Base-by-base conservation (phyloP, 2,329 filamentous ascomycete species). In the Daldinia sp. region DNA sequence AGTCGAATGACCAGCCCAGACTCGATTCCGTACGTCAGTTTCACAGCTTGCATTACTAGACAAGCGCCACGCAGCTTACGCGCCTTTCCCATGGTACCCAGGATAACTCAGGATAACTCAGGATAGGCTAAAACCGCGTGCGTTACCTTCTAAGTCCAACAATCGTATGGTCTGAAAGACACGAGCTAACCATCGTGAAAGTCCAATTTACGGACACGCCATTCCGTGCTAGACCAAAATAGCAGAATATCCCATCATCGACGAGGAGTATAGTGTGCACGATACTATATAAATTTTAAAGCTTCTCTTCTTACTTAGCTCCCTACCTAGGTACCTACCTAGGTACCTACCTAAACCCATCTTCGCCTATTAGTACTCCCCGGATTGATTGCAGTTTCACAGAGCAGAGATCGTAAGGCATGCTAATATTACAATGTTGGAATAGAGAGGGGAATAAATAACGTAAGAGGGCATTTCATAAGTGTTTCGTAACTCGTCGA, bases 101-200 rank as follows among this genome's bases (percentile, higher is more conserved):
- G 17, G 25, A 25, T 47, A n/a, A 51, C 48, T 48, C 32, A 53
- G 29, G 11, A 11, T 32, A 45, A 45, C 21, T 45, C 19, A 59
- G 47, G 19, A 47, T 6, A 30, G 17, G 23, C 47, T 43, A 17
- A 29, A 66, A 41, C 29, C 47, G 49, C 35, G n/a, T 45, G 50
- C 27, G 50, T 43, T 50, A 49, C 47, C 30, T 32, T 17, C 37
- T 51, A 32, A n/a, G n/a, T n/a, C n/a, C n/a, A n/a, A n/a, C 55
- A 55, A 54, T 41, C 23, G 17, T 32, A 27, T 58, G 43, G 60
- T 35, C 47, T 64, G 58, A 17, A 21, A 35, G 58, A 59, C 47
- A 59, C 57, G 19, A 64, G 25, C 50, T 53, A 59, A 61, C 58
- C 64, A 67, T 61, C 61, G 50, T 27, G 39, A 61, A 57, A 67